Base-by-base conservation (phyloP, 345 rosid genomes). In the Excoecaria cochinchinensis region DNA sequence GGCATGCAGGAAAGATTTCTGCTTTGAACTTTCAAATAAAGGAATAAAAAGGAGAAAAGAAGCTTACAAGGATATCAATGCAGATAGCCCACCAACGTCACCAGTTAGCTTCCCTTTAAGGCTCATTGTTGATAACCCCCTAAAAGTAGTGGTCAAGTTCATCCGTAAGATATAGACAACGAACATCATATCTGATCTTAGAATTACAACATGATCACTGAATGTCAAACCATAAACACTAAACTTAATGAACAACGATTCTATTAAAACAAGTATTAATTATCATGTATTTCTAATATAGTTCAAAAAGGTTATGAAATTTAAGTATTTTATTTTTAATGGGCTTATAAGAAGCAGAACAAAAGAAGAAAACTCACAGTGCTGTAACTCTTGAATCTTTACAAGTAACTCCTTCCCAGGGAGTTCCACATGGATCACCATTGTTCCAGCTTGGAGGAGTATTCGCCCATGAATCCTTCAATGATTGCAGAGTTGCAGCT, bases 401-500 rank as follows among this genome's bases (percentile, higher is more conserved):
- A 82, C 98, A 95, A 13, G 91, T 79, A 79, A 95, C 85, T 56
- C 98, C 99, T 84, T 93, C 97, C 99, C 98, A 95, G 69, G 91
- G 91, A 59, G 76, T 71, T 72, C 90, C 90, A 76, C 97, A 95
- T 9, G 99, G 98, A 82, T 91, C 98, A 42, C 86, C 85, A 87
- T 15, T 75, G 52, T 68, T 84, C 97, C 97, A 95, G 76, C 83
- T 88, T 25, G 97, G 92, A 0, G 99, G 98, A 3, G 86, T 84
- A 83, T 91, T 89, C 76, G 82, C 63, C 97, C 98, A 95, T 46
- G 85, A 80, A 79, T 84, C 84, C 86, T 86, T 89, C 82, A 95
- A 85, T 59, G 98, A 92, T 74, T 87, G 92, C 24, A 92, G 87
- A 21, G 86, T 91, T 14, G 94, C 97, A 57, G 85, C 97, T 92